Base-by-base conservation (phyloP, 2,329 filamentous ascomycete species). In the Penicillium oxalicum region DNA sequence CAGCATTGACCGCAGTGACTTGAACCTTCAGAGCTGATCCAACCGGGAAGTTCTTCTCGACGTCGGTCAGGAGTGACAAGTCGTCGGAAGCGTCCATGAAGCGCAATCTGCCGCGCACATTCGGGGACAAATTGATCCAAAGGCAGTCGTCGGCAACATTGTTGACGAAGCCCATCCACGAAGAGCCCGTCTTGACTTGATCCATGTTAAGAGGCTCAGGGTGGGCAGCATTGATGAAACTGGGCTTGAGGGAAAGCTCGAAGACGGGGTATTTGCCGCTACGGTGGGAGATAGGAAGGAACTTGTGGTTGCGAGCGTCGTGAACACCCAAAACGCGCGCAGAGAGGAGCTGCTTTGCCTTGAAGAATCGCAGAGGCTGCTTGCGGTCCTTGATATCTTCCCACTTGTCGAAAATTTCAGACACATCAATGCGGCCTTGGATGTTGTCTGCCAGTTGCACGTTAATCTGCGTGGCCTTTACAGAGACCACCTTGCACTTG, bases 381-480 rank as follows among this genome's bases (percentile, higher is more conserved):
- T 91, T 95, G 49, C 84, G 80, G 63, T 96, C 83, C 48, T 82
- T 77, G 61, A 98, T 93, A 38, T 91, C 84, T 40, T 94, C 86
- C 85, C 87, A 96, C 9, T 77, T 77, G 66, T 96, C 87, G 65
- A 95, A 98, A 9, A 91, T 72, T 66, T 97, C 89, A 1, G 93
- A 94, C 5, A 93, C 81, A 63, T 96, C 91, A 51, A 98, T 84
- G 13, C 93, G 88, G n/a, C 91, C 93, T 65, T 94, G 88, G 7
- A 95, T 77, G 55, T 90, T 89, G 62, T 94, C 88, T 38, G 88
- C 86, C 44, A 97, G 77, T 57, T 87, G 82, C 5, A 98, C 89
- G 58, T 97, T 97, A 47, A 97, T 75, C 66, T 98, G 93, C 0
- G 91, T 96, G 42, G 85, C 84, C 69, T 95, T 95, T 63, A 96